These are phyloP conservation scores for Blastomyces parvus DNA, from an alignment of 2,329 filamentous ascomycete species.

Conservation along the genomic window DNA sequence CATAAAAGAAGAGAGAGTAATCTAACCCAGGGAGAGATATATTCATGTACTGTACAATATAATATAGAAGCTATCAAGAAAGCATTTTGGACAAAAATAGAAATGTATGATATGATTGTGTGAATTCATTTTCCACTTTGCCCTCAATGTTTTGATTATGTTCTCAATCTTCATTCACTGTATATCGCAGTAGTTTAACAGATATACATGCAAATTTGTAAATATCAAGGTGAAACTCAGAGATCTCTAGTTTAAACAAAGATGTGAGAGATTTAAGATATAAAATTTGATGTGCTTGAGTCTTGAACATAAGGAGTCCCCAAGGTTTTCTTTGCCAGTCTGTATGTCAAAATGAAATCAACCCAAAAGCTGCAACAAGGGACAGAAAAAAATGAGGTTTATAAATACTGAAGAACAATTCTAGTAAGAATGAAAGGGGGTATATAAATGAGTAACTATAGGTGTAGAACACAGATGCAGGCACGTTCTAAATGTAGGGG, in stretches of 20 bases:
- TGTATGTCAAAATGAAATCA: background rate
- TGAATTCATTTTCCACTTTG: background rate
- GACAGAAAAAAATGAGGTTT: background rate
- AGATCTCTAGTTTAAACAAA: background rate
- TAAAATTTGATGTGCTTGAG: background rate
- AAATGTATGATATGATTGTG: background rate
- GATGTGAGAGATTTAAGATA: background rate
- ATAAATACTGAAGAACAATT: background rate
- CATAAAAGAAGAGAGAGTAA: background rate
- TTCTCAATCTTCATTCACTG: background rate
- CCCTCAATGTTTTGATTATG: background rate
- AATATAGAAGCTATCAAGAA: background rate
- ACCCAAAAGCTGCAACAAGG: background rate
- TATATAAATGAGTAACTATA: background rate
- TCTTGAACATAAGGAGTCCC: background rate
- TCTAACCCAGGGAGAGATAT: no score
- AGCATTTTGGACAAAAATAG: background rate
- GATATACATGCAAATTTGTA: background rate
- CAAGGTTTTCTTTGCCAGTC: background rate
- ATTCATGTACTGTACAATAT: background rate
- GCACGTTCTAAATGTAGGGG: background rate
- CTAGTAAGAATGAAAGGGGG: background rate
- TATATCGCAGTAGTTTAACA: background rate
- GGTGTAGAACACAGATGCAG: background rate
- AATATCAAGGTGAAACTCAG: background rate